These are phyloP conservation scores for Quercus wislizeni DNA, from an alignment of 306 rosid genomes.

Conservation along the genomic window DNA sequence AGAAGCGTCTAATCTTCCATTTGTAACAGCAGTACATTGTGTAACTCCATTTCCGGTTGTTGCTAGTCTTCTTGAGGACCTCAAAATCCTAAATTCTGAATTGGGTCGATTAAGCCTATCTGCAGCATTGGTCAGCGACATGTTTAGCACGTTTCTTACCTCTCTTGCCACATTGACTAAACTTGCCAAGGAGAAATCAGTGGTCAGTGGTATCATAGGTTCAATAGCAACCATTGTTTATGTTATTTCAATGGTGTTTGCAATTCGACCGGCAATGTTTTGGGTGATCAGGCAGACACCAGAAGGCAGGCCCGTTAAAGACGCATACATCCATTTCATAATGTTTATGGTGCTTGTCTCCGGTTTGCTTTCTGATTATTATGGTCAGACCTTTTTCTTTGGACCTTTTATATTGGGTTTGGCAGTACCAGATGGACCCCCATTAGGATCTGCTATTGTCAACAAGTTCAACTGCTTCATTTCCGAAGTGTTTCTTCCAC, in stretches of 20 bases:
- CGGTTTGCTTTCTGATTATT: constrained; percentile 1
- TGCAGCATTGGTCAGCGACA: constrained; percentile 41
- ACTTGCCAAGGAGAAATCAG: accelerated
- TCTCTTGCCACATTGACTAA: background rate
- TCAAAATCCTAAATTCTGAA: constrained; percentile 45
- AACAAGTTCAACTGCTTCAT: constrained; percentile 39
- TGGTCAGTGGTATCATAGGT: background rate
- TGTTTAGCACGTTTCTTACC: background rate
- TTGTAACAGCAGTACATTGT: constrained; percentile 11
- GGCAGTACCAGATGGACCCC: constrained; percentile 65
- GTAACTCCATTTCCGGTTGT: constrained; percentile 35
- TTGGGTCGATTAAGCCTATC: constrained; percentile 46
- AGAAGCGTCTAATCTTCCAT: background rate
- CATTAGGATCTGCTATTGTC: constrained; percentile 55
- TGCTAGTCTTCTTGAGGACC: constrained; percentile 29
- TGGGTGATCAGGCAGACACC: constrained; percentile 50
- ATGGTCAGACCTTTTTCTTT: constrained; percentile 24
- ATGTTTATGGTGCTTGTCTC: constrained; percentile 27
- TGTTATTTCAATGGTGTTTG: background rate
- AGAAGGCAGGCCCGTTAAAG: constrained; percentile 48
- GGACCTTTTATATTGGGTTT: constrained; percentile 65
- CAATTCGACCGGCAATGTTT: constrained; percentile 43
- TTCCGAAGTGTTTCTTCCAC: constrained; percentile 40
- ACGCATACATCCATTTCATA: constrained; percentile 19
- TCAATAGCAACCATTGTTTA: background rate